phyloP scores from a whole-genome alignment of 495 filamentous ascomycete genomes.

The Astrothelium subdiscretum region DNA sequence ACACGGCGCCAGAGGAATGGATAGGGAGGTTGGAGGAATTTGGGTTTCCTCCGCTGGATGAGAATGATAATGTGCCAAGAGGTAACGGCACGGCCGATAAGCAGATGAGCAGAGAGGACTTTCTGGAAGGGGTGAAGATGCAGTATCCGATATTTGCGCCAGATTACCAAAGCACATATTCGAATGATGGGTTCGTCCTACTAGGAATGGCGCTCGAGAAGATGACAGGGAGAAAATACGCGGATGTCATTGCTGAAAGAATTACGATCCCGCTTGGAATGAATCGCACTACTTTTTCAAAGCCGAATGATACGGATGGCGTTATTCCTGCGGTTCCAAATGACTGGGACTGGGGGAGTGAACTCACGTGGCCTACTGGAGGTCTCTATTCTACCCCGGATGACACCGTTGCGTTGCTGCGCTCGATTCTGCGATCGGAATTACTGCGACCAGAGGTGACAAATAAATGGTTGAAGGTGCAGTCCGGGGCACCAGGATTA shows the following conservation, averaged over 20 bases:
- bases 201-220: constrained; percentile 25
- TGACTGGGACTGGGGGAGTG: constrained; percentile 26
- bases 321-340: constrained; percentile 21
- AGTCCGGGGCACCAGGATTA: constrained; percentile 13
- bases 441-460: constrained; percentile 5
- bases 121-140: constrained; percentile 11
- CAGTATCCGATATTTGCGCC: constrained; percentile 24
- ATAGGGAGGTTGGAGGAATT: constrained; percentile 3
- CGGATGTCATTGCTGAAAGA: constrained; percentile 19
- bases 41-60: constrained; percentile 26
- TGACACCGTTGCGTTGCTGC: constrained; percentile 23
- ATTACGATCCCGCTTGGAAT: constrained; percentile 26
- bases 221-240: constrained; percentile 20
- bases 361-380: constrained; percentile 23
- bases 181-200: constrained; percentile 24
- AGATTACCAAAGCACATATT: constrained; percentile 26
- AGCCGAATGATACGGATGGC: constrained; percentile 22
- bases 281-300: constrained; percentile 16
- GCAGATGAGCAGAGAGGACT: constrained; percentile 12
- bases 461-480: constrained; percentile 26
- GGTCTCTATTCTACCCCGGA: constrained; percentile 24
- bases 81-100: background rate
- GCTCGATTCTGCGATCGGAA: constrained; percentile 18
- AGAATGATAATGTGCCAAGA: constrained; percentile 10
- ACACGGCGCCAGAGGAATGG: constrained; percentile 6